phyloP scores from a whole-genome alignment of 768 basidiomycete species.

The Termitomyces sp. region DNA sequence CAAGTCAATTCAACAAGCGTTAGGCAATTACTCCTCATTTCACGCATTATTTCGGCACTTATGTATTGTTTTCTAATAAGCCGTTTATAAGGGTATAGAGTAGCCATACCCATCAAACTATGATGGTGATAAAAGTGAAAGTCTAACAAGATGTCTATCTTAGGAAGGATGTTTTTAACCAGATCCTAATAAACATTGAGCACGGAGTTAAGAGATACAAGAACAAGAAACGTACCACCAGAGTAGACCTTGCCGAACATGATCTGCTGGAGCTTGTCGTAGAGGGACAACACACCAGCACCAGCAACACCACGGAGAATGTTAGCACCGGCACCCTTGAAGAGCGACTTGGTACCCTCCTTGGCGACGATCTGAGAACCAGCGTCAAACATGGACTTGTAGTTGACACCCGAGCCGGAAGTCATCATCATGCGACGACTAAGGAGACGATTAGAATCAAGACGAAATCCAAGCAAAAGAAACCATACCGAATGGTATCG shows the following conservation, averaged over 20 bases:
- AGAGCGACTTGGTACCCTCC: slow-evolving; percentile 93
- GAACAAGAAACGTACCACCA: slow-evolving; percentile 57
- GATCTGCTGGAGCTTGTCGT: slow-evolving; percentile 96
- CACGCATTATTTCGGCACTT: neutral
- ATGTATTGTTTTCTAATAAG: slow-evolving; percentile 27
- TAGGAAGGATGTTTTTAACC: slow-evolving; percentile 37
- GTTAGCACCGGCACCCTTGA: slow-evolving; percentile 98
- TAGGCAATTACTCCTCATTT: neutral
- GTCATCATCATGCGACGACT: slow-evolving; percentile 99
- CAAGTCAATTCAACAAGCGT: too few relatives aligned
- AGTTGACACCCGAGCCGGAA: slow-evolving; percentile 91
- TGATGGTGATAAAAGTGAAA: slow-evolving; percentile 29
- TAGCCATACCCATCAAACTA: slow-evolving; percentile 37
- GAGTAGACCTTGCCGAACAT: slow-evolving; percentile 99
- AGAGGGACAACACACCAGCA: slow-evolving; percentile 98
- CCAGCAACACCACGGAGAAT: slow-evolving; percentile 99
- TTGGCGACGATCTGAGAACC: slow-evolving; percentile 89
- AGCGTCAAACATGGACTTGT: slow-evolving; percentile 99
- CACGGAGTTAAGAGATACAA: neutral
- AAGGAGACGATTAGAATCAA: slow-evolving; percentile 24
- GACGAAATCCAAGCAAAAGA: neutral
- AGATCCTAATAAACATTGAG: slow-evolving; percentile 34
- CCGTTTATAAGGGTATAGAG: slow-evolving; percentile 40
- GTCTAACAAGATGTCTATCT: slow-evolving; percentile 33
- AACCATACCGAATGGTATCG: slow-evolving; percentile 78